Evolutionary conservation across 495 filamentous ascomycete species (phyloP).

Genomic region (Staphylotrichum longicolle): DNA sequence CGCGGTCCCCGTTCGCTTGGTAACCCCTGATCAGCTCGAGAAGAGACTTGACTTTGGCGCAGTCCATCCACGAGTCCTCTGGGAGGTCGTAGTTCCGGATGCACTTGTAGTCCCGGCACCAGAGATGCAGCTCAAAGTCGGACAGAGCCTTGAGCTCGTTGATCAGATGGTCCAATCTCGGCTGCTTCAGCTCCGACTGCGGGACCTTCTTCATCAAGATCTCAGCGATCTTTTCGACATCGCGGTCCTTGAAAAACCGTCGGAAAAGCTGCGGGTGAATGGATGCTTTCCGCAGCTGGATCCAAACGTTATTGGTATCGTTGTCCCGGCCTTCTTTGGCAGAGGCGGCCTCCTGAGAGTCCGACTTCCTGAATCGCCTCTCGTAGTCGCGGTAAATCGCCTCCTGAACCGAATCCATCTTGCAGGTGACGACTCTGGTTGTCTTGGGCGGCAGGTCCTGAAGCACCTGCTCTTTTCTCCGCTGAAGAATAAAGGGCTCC

Average conservation of each 20-base stretch:
- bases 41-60: conserved; percentile 82
- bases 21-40: conserved; percentile 68
- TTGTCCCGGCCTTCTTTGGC: conserved; percentile 40
- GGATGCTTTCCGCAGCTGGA: conserved; percentile 86
- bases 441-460: conserved; percentile 82
- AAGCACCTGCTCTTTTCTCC: conserved; percentile 94
- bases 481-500: conserved; percentile 87
- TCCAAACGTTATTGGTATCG: conserved; percentile 71
- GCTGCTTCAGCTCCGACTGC: conserved; percentile 44
- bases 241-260: conserved; percentile 68
- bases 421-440: conserved; percentile 71
- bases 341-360: conserved; percentile 44
- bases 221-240: conserved; percentile 73
- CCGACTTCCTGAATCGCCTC: conserved; percentile 42
- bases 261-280: conserved; percentile 91
- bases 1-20: conserved; percentile 78
- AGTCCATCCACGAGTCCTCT: conserved; percentile 81
- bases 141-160: conserved; percentile 69
- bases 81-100: conserved; percentile 69
- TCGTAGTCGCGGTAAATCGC: conserved; percentile 63
- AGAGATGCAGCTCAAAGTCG: conserved; percentile 79
- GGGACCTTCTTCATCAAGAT: conserved; percentile 60
- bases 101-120: conserved; percentile 70
- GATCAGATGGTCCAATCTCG: conserved; percentile 62
- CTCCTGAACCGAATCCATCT: conserved; percentile 66